Percentiles rank a stretch among this genome's conserved stretches.
Evolutionary conservation across 768 basidiomycete genomes (phyloP).

Genomic region (Holtermanniella nyarrowii): DNA sequence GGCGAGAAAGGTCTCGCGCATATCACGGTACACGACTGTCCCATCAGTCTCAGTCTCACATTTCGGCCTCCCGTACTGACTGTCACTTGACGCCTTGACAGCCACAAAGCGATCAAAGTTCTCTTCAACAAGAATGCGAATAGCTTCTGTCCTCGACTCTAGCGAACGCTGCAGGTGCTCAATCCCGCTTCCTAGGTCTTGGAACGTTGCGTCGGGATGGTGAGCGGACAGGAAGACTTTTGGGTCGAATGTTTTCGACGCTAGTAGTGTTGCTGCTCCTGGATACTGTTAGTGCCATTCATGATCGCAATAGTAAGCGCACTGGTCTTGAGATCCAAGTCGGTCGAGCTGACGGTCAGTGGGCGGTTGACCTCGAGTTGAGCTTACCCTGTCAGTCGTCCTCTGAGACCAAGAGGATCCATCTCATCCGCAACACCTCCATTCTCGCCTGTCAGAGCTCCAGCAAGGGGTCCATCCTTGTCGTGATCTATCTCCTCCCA

Average conservation of each 20-base stretch:
- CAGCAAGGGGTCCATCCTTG: constrained; percentile 62
- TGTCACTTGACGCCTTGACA: constrained; percentile 93
- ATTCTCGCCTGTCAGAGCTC: constrained; percentile 37
- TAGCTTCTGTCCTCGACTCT: constrained; percentile 86
- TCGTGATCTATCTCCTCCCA: constrained; percentile 91
- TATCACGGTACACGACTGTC: constrained; percentile 76
- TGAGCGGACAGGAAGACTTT: constrained; percentile 82
- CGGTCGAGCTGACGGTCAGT: constrained; percentile 46
- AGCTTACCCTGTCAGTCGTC: constrained; percentile 42
- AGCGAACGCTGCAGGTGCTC: constrained; percentile 63
- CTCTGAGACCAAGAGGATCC: constrained; percentile 54
- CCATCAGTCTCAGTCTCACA: not conserved
- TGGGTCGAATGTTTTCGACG: constrained; percentile 91
- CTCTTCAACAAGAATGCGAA: constrained; percentile 87
- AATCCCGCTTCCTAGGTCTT: constrained; percentile 74
- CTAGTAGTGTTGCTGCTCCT: constrained; percentile 75
- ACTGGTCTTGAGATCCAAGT: constrained; percentile 54
- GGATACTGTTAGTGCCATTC: constrained; percentile 7
- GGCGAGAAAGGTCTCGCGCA: constrained; percentile 77
- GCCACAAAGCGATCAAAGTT: constrained; percentile 97
- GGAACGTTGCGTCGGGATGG: constrained; percentile 90
- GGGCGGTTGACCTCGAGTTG: constrained; percentile 50
- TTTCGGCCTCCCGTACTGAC: constrained; percentile 43
- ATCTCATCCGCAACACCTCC: constrained; percentile 50
- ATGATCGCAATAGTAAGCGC: not conserved